Evolutionary conservation across 495 filamentous ascomycete genomes (phyloP), one percentile per base, ranked within the genome.

Genomic region (Wilcoxina mikolae): DNA sequence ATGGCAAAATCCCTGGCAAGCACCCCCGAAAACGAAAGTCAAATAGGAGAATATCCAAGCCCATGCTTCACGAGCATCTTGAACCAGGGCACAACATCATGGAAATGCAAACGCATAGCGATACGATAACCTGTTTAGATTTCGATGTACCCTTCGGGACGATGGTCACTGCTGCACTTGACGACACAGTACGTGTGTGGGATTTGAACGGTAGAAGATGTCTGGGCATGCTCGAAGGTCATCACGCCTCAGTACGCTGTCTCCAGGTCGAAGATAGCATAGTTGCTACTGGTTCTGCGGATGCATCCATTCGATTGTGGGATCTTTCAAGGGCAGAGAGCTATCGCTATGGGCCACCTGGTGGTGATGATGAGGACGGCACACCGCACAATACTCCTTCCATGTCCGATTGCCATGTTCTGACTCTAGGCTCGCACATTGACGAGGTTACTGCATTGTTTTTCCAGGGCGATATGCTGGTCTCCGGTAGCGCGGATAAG

Each of bases 151-250:
- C 91, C 0, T 96, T 96, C 61, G 91, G 91, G 7, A 90, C 88
- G 7, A 80, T 95, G 81, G 83, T 96, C 15, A 89, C 87, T n/a
- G 82, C 93, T 2, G 87, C 91, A 1, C 71, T 95, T 63, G 93
- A 99, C 64, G 91, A 99, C 69, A 88, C 87, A 1, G 86, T 99
- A n/a, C 77, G 85, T 49, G 91, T 96, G 27, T 99, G 90, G 90
- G 93, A 99, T 68, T 74, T 99, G 55, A 94, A 86, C 64, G 80
- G 83, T 5, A 91, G 93, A 25, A 79, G 89, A 18, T 96, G 93
- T 69, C 82, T 89, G 27, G 91, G 91, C 12, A 64, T 86, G 41
- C 73, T 99, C 25, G 91, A 96, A 65, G 91, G 91, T 15, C 91
- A 99, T 62, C 85, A 93, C 31, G 89, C 89, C 17, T 95, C 91